Base-by-base conservation (phyloP, 164 flowering plant species). In the Tetrastigma voinierianum region DNA sequence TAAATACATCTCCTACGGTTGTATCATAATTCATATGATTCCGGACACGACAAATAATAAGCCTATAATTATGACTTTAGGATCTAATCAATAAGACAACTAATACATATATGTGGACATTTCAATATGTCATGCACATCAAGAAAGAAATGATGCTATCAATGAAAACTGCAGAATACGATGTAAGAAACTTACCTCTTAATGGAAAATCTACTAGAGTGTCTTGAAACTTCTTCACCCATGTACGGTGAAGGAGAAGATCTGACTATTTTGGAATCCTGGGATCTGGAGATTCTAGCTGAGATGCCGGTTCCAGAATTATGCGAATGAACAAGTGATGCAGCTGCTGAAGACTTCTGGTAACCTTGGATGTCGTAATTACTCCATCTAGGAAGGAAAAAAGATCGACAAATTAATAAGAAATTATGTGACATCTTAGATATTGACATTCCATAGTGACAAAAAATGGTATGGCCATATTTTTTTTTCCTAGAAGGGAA, bases 311-410 rank as follows among this genome's bases (percentile, higher is more conserved):
- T 66, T 62, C 74, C 73, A 59, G 67, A 52, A 74, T 40, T 69
- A 45, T 59, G 71, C 4, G 77, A 59, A 60, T 67, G 66, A 76
- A 51, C 53, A 55, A 54, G 60, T 45, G 76, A 72, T 19, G 67
- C 12, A 51, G 63, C 61, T 10, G 65, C 56, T 20, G 78, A 61
- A 65, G 83, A 65, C 69, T 68, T 61, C 55, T 64, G 72, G 61
- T 21, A 53, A 49, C 45, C 57, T 49, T 57, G 77, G 54, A 54
- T 62, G 59, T 60, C 74, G 62, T 66, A 47, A 32, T 62, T 54
- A 59, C 40, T 72, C 81, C 70, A 61, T 46, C 48, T 32, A 48
- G 49, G 62, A 53, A 58, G 17, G 19, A 17, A 58, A 57, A 55
- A 65, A 62, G 24, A 64, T 23, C 19, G 17, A 44, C n/a, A 19